These are phyloP conservation scores for Vinca major DNA, from an alignment of 305 asterid genomes.

Conservation along the genomic window DNA sequence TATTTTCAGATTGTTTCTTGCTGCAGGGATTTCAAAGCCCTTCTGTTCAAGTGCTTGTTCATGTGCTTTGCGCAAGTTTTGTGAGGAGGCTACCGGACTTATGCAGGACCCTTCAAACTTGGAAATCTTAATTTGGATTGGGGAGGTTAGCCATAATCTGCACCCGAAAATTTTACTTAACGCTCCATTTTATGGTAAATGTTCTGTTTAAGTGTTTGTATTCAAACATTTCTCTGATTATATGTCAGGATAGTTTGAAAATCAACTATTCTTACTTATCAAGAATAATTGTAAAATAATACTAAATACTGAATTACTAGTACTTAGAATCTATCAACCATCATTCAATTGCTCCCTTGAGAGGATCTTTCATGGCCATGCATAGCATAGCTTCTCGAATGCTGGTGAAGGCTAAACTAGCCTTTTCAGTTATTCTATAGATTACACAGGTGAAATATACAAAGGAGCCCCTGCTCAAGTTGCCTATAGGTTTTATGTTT, in stretches of 20 bases:
- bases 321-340: not conserved
- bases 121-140: constrained; percentile 85
- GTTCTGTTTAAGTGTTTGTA: not conserved
- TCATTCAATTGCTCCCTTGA: not conserved
- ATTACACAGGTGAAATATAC: not conserved
- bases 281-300: too few relatives aligned
- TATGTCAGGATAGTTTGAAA: not conserved
- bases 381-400: too few relatives aligned
- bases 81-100: constrained; percentile 61
- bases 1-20: constrained; percentile 68
- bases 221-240: not conserved
- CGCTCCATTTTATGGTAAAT: constrained; percentile 3
- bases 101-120: constrained; percentile 65
- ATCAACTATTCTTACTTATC: not conserved
- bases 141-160: constrained; percentile 53
- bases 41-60: constrained; percentile 72
- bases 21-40: constrained; percentile 60
- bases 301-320: too few relatives aligned
- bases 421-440: not conserved
- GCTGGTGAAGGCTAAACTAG: not conserved
- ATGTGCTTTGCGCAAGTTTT: constrained; percentile 62
- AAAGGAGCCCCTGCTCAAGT: not conserved
- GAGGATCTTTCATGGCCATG: not conserved
- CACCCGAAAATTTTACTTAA: constrained; percentile 12
- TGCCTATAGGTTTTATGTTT: not conserved